Base-by-base conservation (phyloP, 2,329 filamentous ascomycete genomes). In the Arthrobotrys entomopaga region DNA sequence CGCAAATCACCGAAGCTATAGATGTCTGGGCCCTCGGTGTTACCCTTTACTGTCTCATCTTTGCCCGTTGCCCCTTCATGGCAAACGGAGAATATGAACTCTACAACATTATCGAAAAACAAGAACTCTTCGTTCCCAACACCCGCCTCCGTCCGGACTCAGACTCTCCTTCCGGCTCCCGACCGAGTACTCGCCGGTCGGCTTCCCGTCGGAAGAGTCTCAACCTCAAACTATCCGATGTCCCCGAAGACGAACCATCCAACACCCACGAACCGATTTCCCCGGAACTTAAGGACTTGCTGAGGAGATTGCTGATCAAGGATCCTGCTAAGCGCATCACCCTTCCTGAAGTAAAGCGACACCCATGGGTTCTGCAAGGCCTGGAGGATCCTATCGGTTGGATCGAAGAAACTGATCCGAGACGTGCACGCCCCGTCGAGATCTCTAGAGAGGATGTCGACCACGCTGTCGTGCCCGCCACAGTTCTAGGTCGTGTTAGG, bases 21-120 rank as follows among this genome's bases (percentile, higher is more conserved):
- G 95, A 99, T 80, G 90, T 99, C 15, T 99, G 95, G 95, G 97
- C 95, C 10, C 85, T 99, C 20, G 95, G 95, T 20, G 92, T 99
- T 19, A 99, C 95, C 0, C 86, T 99, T 1, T 99, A 97, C 82
- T 97, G 94, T 79, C 89, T 99, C 81, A 89, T 99, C 65, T 99
- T 91, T 80, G 95, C 93, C 13, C 91, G 95, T 61, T 91, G 97
- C 46, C 95, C 95, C 0, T 99, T 98, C 80, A 86, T 96, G 78
- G 93, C 93, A 57, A 90, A 95, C 79, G 93, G 96, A 78, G 92
- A 96, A 79, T 97, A 91, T 81, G 91, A 91, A 75, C 90, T 99
- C 84, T 97, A 97, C 83, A 88, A 89, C 77, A 91, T 91, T 77
- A 97, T 99, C 77, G 93, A 93, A 15, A 95, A 91, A 60, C 91